phyloP scores from a whole-genome alignment of 2,329 filamentous ascomycete species.

The Paecilomyces fulvus region DNA sequence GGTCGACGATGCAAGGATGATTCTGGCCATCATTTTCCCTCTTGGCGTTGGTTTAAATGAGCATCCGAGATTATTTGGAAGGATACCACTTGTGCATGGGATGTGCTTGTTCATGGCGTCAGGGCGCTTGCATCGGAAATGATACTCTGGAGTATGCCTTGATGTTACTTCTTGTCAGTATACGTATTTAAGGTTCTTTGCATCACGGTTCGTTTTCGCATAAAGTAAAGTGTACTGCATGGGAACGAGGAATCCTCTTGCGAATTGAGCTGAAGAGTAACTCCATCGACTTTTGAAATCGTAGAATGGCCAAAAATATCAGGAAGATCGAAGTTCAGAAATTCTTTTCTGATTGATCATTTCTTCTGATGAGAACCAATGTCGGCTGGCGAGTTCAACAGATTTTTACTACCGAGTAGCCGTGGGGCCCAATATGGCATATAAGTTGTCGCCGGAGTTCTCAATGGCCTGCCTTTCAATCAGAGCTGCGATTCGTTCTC shows the following conservation, averaged over 20 bases:
- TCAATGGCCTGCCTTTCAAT: background rate
- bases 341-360: too few relatives aligned
- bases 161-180: background rate
- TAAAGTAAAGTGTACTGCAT: background rate
- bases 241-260: too few relatives aligned
- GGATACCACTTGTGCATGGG: background rate
- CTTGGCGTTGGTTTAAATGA: conserved; percentile 12
- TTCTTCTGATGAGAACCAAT: too few relatives aligned
- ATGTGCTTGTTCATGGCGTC: background rate
- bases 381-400: too few relatives aligned
- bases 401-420: background rate
- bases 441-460: background rate
- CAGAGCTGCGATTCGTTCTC: background rate
- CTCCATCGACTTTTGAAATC: too few relatives aligned
- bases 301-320: too few relatives aligned
- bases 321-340: too few relatives aligned
- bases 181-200: background rate
- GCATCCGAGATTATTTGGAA: conserved; percentile 3
- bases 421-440: background rate
- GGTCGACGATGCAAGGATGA: conserved; percentile 65
- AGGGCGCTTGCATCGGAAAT: background rate
- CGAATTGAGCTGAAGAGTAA: too few relatives aligned
- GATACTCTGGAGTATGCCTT: background rate
- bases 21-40: background rate
- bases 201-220: background rate